These are phyloP conservation scores for Chaetomiaceae sp. DNA, from an alignment of 2,329 filamentous ascomycete species.

Conservation along the genomic window DNA sequence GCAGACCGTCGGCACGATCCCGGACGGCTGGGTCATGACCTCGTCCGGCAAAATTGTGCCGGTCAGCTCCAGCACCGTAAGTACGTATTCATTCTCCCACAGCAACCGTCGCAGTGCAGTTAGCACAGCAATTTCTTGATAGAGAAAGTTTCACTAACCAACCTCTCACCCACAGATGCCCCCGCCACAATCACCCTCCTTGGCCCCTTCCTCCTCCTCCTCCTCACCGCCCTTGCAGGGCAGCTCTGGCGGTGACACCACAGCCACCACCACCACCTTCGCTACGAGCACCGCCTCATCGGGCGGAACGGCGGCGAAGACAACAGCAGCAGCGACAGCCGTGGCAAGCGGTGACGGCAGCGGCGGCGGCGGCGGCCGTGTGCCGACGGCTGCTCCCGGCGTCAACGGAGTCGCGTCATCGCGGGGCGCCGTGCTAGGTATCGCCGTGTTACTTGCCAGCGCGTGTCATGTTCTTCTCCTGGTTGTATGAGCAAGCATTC, in stretches of 20 bases:
- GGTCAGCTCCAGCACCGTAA: slow-evolving; percentile 44
- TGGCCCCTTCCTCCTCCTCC: slow-evolving; percentile 1
- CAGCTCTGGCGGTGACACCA: slow-evolving; percentile 1
- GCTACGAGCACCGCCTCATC: slow-evolving; percentile 1
- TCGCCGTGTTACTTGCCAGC: neutral
- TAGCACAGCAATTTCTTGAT: neutral
- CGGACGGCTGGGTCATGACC: slow-evolving; percentile 75
- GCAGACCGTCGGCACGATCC: slow-evolving; percentile 48
- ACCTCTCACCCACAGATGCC: neutral
- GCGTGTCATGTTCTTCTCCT: neutral
- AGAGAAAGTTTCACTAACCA: neutral
- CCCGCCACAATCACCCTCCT: slow-evolving; percentile 1
- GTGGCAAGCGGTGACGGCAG: too few relatives aligned
- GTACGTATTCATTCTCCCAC: slow-evolving; percentile 13
- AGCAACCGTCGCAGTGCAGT: too few relatives aligned
- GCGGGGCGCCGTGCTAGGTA: neutral
- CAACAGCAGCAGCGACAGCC: neutral
- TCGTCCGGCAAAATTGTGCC: slow-evolving; percentile 73
- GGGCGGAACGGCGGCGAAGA: neutral
- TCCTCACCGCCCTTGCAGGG: neutral
- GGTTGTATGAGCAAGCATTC: too few relatives aligned
- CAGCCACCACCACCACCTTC: slow-evolving; percentile 6
- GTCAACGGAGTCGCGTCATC: neutral
- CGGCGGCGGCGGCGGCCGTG: neutral
- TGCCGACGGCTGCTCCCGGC: slow-evolving; percentile 4